These are phyloP conservation scores for Solanum aculeatissimum DNA, from an alignment of 305 asterid genomes.

Conservation along the genomic window DNA sequence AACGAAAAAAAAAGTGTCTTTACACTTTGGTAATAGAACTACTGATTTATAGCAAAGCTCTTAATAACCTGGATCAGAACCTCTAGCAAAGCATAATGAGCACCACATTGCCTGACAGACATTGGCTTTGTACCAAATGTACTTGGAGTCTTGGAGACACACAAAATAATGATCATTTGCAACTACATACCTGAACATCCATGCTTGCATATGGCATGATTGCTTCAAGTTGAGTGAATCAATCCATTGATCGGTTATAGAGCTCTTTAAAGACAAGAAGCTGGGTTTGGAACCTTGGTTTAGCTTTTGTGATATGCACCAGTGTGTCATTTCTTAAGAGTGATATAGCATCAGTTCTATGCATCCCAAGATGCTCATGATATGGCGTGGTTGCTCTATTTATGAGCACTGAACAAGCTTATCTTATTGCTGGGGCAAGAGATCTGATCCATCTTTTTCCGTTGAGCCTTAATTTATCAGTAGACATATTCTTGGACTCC, in stretches of 20 bases:
- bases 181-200: neutral
- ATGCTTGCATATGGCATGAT: neutral
- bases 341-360: neutral
- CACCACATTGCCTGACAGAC: neutral
- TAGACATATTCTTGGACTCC: neutral
- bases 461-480: neutral
- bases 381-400: neutral
- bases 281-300: neutral
- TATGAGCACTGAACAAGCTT: neutral
- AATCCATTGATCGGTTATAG: neutral
- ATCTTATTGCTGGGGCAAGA: neutral
- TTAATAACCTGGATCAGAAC: neutral
- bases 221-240: neutral
- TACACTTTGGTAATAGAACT: neutral
- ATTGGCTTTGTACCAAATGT: neutral
- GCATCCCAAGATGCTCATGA: neutral
- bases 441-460: neutral
- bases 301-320: neutral
- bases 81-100: neutral
- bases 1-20: no score
- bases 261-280: neutral
- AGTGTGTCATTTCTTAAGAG: neutral
- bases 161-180: neutral
- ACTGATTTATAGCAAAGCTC: neutral
- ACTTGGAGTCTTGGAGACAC: neutral